Base-by-base conservation (phyloP, 2,329 filamentous ascomycete genomes). In the Aspergillus aculeatus region DNA sequence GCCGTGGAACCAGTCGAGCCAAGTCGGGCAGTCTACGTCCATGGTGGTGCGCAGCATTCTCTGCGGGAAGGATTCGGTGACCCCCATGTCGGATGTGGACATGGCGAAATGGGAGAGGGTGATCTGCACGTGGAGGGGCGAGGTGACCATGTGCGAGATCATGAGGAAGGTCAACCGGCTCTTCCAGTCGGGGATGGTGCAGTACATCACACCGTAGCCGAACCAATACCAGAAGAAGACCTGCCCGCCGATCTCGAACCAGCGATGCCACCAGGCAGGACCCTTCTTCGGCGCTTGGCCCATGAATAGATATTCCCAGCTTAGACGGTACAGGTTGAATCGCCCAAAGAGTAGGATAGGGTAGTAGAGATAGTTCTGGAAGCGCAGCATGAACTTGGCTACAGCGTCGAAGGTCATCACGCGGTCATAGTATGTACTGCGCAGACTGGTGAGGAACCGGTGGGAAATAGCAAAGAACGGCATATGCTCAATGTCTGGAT, bases 41-140 rank as follows among this genome's bases (percentile, higher is more conserved):
- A 96, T 96, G 12, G 92, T 96, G 1, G 92, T 96, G 66, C 93
- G 88, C 50, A 96, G 82, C 89, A 96, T 95, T 74, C 89, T 90
- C 76, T 96, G 92, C 0, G 92, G 87, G 74, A 96, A 96, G 0
- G 90, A 95, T 73, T 96, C 92, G 54, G 88, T 82, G 1, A 89
- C 86, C 0, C 93, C 93, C 12, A 96, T 82, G 68, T 96, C 91
- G 11, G 90, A 84, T 0, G 92, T 96, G 67, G 90, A 94, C 92
- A 96, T 96, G 65, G 91, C 91, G 75, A 96, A 96, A 76, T 96
- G 92, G 2, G 90, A 95, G 19, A 96, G 84, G 0, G 92, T 96
- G 73, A 96, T 96, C 74, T 96, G 92, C 11, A 94, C 84, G 73
- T 96, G 92, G 54, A 96, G 80, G 2, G 92, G 89, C 75, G 90